These are phyloP conservation scores for Pichia cactophila DNA, from an alignment of 1,139 yeast species.

Conservation along the genomic window DNA sequence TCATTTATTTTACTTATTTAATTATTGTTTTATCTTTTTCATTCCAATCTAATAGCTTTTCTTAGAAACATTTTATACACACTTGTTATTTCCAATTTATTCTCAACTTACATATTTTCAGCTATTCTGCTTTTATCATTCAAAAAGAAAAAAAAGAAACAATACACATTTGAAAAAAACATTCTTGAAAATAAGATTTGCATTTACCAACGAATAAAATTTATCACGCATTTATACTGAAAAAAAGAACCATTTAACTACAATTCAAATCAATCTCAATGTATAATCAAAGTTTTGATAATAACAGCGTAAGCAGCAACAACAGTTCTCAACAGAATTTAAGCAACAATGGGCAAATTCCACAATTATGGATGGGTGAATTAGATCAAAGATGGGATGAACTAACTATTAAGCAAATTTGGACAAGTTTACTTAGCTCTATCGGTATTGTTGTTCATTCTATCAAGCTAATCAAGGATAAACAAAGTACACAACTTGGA, in stretches of 20 bases:
- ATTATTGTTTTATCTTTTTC: not conserved
- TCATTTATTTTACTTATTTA: not conserved
- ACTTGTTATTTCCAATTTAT: not conserved
- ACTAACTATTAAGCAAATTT: conserved; percentile 45
- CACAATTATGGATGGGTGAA: conserved; percentile 68
- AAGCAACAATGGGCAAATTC: conserved; percentile 20
- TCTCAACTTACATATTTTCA: not conserved
- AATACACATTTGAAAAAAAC: not conserved
- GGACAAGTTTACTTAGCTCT: conserved; percentile 37
- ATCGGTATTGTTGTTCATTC: conserved; percentile 27
- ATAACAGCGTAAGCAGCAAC: not conserved
- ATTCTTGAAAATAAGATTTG: not conserved
- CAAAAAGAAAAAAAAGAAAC: not conserved
- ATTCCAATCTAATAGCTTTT: not conserved
- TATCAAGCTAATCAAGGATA: conserved; percentile 33
- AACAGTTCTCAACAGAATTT: conserved; percentile 1
- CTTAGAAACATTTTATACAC: not conserved
- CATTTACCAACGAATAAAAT: not conserved
- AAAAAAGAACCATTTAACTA: not conserved
- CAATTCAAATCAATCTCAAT: not conserved
- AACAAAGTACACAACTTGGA: conserved; percentile 24
- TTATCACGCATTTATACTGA: not conserved
- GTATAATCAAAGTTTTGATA: conserved; percentile 3
- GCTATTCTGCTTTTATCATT: not conserved
- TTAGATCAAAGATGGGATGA: conserved; percentile 71